Base-by-base conservation (phyloP, 768 basidiomycete species). In the Pleurotus citrinopileatus region DNA sequence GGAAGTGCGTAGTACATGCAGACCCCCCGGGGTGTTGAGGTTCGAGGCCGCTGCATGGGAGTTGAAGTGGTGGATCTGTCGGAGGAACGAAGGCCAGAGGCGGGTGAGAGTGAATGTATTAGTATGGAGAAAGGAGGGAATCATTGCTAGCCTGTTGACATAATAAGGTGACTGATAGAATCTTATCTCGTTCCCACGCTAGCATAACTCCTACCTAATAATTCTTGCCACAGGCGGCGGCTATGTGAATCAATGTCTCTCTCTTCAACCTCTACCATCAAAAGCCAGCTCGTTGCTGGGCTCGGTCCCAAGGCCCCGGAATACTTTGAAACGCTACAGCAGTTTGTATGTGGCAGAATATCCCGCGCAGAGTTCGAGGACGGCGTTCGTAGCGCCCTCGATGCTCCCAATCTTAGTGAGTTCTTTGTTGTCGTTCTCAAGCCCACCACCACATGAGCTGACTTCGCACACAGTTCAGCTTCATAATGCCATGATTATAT, bases 401-500 rank as follows among this genome's bases (percentile, higher is more conserved):
- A 82, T 60, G 77, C 80, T 1, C 75, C 83, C 20, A 78, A 76
- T 50, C 75, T 89, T 20, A 60, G 70, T 73, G 46, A 52, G 62
- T 59, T 25, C n/a, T n/a, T n/a, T n/a, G n/a, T n/a, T n/a, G n/a
- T 32, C 27, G 28, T 4, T 19, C 45, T 42, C 27, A 54, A 40
- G 42, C 7, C 13, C 19, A 22, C 48, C 38, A 23, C 2, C 20
- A 34, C n/a, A 12, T 3, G 2, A n/a, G 25, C 61, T 54, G 22
- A 55, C 27, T 54, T 9, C 8, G 42, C 36, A 15, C 42, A 13
- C 57, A 86, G 87, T 91, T 25, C 89, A 90, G 67, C 71, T 91
- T 2, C 91, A 93, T 64, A 93, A 93, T 67, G 84, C 90, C 9
- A 75, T 93, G 27, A 84, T 93, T 29, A 91, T 92, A 26, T 90